Conservation (phyloP, 441 rosid genomes). For the Biscutella laevigata region DNA sequence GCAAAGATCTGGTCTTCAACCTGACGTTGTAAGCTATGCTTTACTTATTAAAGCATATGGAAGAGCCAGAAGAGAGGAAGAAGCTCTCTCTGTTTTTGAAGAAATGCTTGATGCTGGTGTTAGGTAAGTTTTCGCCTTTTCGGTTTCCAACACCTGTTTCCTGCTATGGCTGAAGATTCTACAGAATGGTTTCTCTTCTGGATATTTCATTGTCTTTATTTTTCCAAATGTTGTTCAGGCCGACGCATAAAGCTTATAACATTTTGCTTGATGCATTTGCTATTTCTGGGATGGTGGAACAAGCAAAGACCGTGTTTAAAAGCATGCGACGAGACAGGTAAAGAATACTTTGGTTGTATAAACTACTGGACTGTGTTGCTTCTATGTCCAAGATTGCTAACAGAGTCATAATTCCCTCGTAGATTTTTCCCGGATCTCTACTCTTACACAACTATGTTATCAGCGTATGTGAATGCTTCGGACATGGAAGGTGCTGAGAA, state of each 20-base stretch:
- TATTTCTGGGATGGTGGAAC: constrained; percentile 92
- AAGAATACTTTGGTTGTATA: neutral
- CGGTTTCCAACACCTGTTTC: neutral
- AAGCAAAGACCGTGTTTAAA: constrained; percentile 73
- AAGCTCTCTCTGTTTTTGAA: constrained; percentile 94
- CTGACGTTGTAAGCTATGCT: constrained; percentile 90
- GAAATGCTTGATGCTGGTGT: constrained; percentile 95
- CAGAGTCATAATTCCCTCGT: constrained; percentile 6
- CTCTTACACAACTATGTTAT: constrained; percentile 91
- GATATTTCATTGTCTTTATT: neutral
- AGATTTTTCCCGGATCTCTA: constrained; percentile 73
- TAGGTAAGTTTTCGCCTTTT: constrained; percentile 41
- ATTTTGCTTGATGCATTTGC: constrained; percentile 93
- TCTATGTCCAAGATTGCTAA: neutral
- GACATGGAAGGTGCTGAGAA: constrained; percentile 90
- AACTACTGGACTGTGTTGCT: neutral
- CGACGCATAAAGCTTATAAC: constrained; percentile 84
- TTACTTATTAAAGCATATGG: constrained; percentile 86
- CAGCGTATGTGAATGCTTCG: constrained; percentile 77
- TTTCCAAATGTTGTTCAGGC: constrained; percentile 51
- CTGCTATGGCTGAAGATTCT: neutral
- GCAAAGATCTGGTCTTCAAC: constrained; percentile 78
- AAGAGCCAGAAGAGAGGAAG: constrained; percentile 87
- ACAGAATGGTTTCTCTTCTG: neutral
- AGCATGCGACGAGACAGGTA: constrained; percentile 97